A percentile compares a stretch with the other conserved stretches of the same genome.
phyloP scores from a whole-genome alignment of 169 alveolate species.

The Plasmodium knowlesi region DNA sequence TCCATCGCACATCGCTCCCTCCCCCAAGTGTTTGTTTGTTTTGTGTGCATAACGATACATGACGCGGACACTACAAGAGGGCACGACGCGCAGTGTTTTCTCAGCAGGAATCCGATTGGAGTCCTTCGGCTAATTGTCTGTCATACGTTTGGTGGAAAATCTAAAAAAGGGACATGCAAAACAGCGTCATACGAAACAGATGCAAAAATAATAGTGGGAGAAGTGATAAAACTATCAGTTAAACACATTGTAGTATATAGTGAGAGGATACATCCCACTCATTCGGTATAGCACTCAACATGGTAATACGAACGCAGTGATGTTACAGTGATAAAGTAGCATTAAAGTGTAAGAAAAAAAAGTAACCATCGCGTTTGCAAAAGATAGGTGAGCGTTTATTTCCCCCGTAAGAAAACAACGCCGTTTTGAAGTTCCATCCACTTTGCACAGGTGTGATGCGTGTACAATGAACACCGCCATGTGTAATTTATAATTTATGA shows the following conservation, averaged over 20 bases:
- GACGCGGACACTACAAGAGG: neutral
- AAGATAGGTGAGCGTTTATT: neutral
- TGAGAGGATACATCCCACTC: neutral
- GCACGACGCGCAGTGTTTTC: neutral
- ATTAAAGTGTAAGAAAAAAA: neutral
- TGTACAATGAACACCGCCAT: neutral
- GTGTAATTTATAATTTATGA: neutral
- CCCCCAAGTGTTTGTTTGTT: neutral
- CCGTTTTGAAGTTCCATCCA: neutral
- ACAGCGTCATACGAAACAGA: neutral
- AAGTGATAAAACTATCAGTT: neutral
- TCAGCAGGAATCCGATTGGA: neutral
- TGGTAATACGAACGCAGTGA: neutral
- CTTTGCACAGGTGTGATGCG: conserved; percentile 8
- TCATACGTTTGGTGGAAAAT: neutral
- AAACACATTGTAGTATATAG: neutral
- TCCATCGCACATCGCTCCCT: neutral
- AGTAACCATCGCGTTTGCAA: neutral
- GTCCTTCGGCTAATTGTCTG: neutral
- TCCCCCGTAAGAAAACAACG: neutral
- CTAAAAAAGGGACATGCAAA: neutral
- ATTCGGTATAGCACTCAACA: neutral
- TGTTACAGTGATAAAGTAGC: neutral
- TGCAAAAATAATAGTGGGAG: neutral
- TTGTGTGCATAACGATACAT: neutral